Conservation (phyloP, 2,329 filamentous ascomycete genomes). For the Chaetothyriales sp. region DNA sequence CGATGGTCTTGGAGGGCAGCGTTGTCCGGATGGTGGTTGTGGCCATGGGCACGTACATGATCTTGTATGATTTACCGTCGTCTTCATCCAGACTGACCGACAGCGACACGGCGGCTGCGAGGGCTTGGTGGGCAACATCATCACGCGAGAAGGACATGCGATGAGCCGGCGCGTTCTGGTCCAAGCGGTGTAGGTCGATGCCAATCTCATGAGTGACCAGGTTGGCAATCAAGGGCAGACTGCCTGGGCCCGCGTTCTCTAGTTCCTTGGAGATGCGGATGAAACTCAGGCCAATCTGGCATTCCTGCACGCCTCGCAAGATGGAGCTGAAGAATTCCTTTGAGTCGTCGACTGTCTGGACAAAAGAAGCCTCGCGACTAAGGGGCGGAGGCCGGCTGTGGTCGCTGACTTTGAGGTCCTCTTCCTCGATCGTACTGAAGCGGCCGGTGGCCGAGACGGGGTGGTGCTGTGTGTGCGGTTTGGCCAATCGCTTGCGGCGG, state of each 20-base stretch:
- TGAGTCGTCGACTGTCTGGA: slow-evolving; percentile 76
- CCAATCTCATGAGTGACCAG: slow-evolving; percentile 93
- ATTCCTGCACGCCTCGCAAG: slow-evolving; percentile 81
- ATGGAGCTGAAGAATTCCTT: slow-evolving; percentile 86
- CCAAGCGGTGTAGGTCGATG: slow-evolving; percentile 77
- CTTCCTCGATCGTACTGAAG: slow-evolving; percentile 26
- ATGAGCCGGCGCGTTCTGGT: slow-evolving; percentile 84
- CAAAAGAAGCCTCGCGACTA: slow-evolving; percentile 50
- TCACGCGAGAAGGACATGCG: slow-evolving; percentile 94
- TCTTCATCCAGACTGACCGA: slow-evolving; percentile 84
- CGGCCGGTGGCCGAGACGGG: slow-evolving; percentile 3
- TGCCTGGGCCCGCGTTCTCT: slow-evolving; percentile 48
- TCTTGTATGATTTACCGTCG: slow-evolving; percentile 66
- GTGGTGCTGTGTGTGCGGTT: slow-evolving; percentile 19
- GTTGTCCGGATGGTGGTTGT: slow-evolving; percentile 92
- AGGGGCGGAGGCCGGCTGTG: slow-evolving; percentile 35
- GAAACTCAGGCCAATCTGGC: slow-evolving; percentile 88
- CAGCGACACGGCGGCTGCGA: slow-evolving; percentile 81
- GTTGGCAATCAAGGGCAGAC: slow-evolving; percentile 64
- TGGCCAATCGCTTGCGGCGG: slow-evolving; percentile 33
- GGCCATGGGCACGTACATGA: slow-evolving; percentile 92
- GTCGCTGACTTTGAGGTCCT: slow-evolving; percentile 61
- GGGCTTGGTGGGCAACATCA: slow-evolving; percentile 86
- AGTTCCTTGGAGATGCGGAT: slow-evolving; percentile 73
- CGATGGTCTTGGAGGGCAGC: slow-evolving; percentile 81